Percentiles rank a stretch among this genome's conserved stretches.
These are phyloP conservation scores for Cryomyces minteri DNA, from an alignment of 495 filamentous ascomycete genomes.

Conservation along the genomic window DNA sequence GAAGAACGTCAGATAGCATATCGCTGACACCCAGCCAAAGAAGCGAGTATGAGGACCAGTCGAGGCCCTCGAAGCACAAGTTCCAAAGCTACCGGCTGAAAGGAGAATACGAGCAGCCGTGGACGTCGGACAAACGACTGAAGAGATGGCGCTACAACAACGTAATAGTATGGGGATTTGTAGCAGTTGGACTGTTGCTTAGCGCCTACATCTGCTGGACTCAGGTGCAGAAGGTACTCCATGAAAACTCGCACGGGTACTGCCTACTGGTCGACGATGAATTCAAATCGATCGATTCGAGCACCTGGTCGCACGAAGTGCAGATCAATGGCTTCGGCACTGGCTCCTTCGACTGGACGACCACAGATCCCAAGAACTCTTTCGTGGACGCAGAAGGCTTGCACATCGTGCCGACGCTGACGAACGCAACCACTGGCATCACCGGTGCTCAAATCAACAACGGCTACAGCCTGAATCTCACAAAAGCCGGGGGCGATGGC, in stretches of 20 bases:
- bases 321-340: slow-evolving; percentile 20
- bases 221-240: slow-evolving; percentile 5
- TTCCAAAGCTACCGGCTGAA: too few relatives aligned
- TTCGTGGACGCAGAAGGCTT: slow-evolving; percentile 23
- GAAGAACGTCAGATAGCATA: too few relatives aligned
- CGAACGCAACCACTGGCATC: slow-evolving; percentile 20
- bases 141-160: slow-evolving; percentile 1
- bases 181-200: slow-evolving; percentile 14
- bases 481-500: slow-evolving; percentile 8
- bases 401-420: slow-evolving; percentile 28
- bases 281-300: slow-evolving; percentile 19
- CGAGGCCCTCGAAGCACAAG: too few relatives aligned
- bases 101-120: too few relatives aligned
- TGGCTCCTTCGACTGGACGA: slow-evolving; percentile 28
- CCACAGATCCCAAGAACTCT: slow-evolving; percentile 22
- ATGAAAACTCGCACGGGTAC: slow-evolving; percentile 6
- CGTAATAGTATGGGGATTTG: slow-evolving; percentile 19
- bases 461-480: slow-evolving; percentile 20
- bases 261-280: slow-evolving; percentile 24
- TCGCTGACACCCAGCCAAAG: too few relatives aligned
- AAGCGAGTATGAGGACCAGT: too few relatives aligned
- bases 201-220: slow-evolving; percentile 15
- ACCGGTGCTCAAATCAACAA: slow-evolving; percentile 15
- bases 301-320: slow-evolving; percentile 20
- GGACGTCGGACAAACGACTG: too few relatives aligned